A percentile compares a stretch with the other conserved stretches of the same genome.
Evolutionary conservation across 352 stramenopile genomes (phyloP).

Genomic region (Thalassiosira ordinaria): DNA sequence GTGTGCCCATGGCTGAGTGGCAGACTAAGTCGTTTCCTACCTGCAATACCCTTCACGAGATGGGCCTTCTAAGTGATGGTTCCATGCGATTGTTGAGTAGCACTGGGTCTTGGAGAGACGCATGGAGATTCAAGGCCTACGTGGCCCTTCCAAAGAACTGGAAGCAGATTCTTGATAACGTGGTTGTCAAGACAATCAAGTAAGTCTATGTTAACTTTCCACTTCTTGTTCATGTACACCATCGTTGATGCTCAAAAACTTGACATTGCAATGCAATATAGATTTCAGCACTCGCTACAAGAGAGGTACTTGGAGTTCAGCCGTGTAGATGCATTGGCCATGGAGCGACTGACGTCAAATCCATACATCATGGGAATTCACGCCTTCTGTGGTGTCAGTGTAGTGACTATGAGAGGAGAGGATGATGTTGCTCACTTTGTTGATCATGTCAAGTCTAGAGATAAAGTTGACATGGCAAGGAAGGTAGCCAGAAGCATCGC

Average conservation of each 20-base stretch:
- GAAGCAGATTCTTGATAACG: slow-evolving; percentile 25
- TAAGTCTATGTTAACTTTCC: too few species aligned
- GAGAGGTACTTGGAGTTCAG: slow-evolving; percentile 68
- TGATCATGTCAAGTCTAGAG: slow-evolving; percentile 19
- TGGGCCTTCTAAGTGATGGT: slow-evolving; percentile 36
- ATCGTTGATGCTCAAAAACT: background rate
- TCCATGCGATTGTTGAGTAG: slow-evolving; percentile 55
- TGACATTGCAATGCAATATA: background rate
- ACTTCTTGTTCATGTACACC: too few species aligned
- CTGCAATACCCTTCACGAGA: slow-evolving; percentile 59
- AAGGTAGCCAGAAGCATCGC: slow-evolving; percentile 53
- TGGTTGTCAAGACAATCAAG: slow-evolving; percentile 63
- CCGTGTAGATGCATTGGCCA: slow-evolving; percentile 58
- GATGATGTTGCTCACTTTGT: slow-evolving; percentile 33
- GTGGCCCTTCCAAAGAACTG: slow-evolving; percentile 6
- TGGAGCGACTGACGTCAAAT: slow-evolving; percentile 58
- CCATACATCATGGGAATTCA: slow-evolving; percentile 53
- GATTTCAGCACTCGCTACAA: slow-evolving; percentile 46
- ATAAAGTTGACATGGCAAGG: slow-evolving; percentile 47
- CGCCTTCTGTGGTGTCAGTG: slow-evolving; percentile 56
- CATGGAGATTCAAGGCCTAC: slow-evolving; percentile 55
- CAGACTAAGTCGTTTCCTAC: slow-evolving; percentile 50
- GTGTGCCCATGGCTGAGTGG: slow-evolving; percentile 57
- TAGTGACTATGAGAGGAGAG: slow-evolving; percentile 42
- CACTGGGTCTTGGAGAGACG: slow-evolving; percentile 68